A percentile compares a stretch with the other conserved stretches of the same genome.
Evolutionary conservation across 73 alveolate genomes (phyloP).

Genomic region (Symbiodinium natans): DNA sequence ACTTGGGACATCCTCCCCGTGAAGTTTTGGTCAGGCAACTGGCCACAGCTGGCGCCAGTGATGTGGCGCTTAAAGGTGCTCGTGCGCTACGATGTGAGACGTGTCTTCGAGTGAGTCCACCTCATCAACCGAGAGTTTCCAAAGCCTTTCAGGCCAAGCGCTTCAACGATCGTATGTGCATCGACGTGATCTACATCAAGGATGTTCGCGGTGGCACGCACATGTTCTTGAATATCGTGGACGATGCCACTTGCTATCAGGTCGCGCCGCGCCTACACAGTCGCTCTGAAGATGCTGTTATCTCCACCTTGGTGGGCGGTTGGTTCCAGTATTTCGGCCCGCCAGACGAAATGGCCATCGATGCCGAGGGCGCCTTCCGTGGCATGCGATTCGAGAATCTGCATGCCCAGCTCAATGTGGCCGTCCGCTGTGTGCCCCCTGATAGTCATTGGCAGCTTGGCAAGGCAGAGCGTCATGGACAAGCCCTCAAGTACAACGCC

Average conservation of each 20-base stretch:
- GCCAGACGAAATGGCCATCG: neutral
- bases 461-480: neutral
- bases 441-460: constrained; percentile 25
- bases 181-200: constrained; percentile 3
- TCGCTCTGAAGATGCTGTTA: neutral
- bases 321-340: neutral
- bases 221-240: neutral
- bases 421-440: neutral
- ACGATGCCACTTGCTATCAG: constrained; percentile 7
- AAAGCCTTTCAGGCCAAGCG: neutral
- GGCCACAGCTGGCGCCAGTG: neutral
- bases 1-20: neutral
- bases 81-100: neutral
- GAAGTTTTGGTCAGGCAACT: neutral
- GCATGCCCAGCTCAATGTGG: neutral
- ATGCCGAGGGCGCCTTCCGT: neutral
- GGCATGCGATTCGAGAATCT: neutral
- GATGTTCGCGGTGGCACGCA: neutral
- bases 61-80: neutral
- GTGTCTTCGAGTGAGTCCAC: neutral
- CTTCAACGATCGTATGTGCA: neutral
- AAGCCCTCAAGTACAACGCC: neutral
- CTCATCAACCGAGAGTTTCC: neutral
- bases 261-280: neutral
- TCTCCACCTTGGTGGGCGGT: neutral